Evolutionary conservation across 148 eudicot genomes (phyloP), one percentile per base, ranked within the genome.

Genomic region (Spergularia bocconei): DNA sequence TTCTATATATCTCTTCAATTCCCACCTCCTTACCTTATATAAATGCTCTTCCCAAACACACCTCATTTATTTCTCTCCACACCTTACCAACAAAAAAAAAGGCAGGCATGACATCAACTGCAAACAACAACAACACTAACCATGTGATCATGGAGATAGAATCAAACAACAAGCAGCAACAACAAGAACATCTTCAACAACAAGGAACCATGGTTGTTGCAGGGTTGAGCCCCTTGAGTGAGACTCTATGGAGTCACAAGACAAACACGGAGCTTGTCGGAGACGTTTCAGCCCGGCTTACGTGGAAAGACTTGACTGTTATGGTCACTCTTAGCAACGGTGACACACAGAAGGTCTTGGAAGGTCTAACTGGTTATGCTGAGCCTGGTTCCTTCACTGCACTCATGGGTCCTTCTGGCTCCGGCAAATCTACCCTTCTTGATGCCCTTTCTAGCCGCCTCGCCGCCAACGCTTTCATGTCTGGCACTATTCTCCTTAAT

Each of bases 341-440:
- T 0, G 93, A 88, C 14, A 90, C 91, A 3, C 99, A 95, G 76
- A 95, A 85, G 53, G 99, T 95, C 12, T 69, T 95, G 1, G 88
- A 95, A 73, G 83, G 86, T 0, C 84, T 92, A 3, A 90, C 90
- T 7, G 99, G 99, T 0, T 95, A 92, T 65, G 99, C 99, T 5
- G 99, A 92, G 78, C 97, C 97, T 0, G 97, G 97, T 2, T 69
- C 85, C 1, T 88, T 95, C 58, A 95, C 97, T 0, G 96, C 96
- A 4, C 90, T 95, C 13, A 95, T 95, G 99, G 99, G 99, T 0
- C 99, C 99, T 3, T 95, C 99, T 16, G 99, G 99, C 12, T 92
- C 97, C 1, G 99, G 99, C 0, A 95, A 95, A 74, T 92, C 97
- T 1, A 95, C 99, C 0, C 84, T 95, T 6, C 90, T 95, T 13